phyloP scores from a whole-genome alignment of 2,329 filamentous ascomycete genomes.

The Rutstroemia sp. region DNA sequence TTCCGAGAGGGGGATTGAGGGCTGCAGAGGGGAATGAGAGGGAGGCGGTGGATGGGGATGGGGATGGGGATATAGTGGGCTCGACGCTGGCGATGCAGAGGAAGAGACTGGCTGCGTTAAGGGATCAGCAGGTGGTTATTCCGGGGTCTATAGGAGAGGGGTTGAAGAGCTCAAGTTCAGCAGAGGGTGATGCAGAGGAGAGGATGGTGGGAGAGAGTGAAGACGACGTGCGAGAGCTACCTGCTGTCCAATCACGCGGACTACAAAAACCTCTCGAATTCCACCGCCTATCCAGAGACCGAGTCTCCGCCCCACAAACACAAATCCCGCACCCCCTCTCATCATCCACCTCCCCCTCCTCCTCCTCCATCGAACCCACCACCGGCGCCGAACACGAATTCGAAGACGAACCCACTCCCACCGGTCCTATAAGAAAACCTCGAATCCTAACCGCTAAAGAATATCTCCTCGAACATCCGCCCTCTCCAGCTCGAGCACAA shows the following conservation, averaged over 20 bases:
- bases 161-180: neutral
- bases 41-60: neutral
- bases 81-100: neutral
- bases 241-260: too few relatives aligned
- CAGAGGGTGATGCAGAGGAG: neutral
- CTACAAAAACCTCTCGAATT: too few relatives aligned
- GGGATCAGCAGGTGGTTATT: constrained; percentile 16
- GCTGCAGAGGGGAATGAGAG: neutral
- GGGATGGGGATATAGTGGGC: neutral
- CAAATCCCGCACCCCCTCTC: too few relatives aligned
- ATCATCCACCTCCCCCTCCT: neutral
- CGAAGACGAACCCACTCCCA: neutral
- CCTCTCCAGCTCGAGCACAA: neutral
- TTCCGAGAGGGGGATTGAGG: neutral
- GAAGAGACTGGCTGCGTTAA: constrained; percentile 11
- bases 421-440: neutral
- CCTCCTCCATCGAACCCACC: neutral
- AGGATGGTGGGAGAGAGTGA: too few relatives aligned
- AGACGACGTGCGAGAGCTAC: too few relatives aligned
- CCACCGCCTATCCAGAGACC: too few relatives aligned
- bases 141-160: constrained; percentile 13
- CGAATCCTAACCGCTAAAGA: neutral
- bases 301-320: too few relatives aligned
- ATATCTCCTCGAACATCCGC: neutral
- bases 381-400: neutral